A percentile compares a stretch with the other conserved stretches of the same genome.
Evolutionary conservation across 1,284 basidiomycete genomes (phyloP).

Genomic region (Moesziomyces parantarcticus): DNA sequence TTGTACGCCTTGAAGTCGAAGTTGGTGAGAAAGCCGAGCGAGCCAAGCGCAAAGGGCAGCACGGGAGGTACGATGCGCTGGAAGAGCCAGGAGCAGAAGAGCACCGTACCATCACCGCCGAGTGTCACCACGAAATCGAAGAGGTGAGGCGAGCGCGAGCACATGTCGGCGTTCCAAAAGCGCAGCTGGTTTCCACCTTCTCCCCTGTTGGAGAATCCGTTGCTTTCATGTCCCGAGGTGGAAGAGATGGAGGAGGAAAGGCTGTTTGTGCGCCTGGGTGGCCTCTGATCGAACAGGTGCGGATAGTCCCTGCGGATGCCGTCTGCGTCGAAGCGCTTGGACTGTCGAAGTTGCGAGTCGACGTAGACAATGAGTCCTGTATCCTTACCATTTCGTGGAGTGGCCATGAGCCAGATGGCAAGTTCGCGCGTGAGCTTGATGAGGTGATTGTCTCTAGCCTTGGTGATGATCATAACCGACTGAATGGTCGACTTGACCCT

Average conservation of each 20-base stretch:
- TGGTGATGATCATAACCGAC: conserved; percentile 94
- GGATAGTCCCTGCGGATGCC: conserved; percentile 88
- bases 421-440: conserved; percentile 94
- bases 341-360: conserved; percentile 89
- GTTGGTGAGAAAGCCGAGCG: conserved; percentile 96
- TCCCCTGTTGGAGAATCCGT: conserved; percentile 18
- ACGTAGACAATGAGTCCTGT: conserved; percentile 76
- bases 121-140: conserved; percentile 98
- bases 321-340: conserved; percentile 91
- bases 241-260: conserved; percentile 40
- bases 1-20: conserved; percentile 93
- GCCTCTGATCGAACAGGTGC: conserved; percentile 77
- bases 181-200: conserved; percentile 82
- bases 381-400: conserved; percentile 49
- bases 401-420: conserved; percentile 71
- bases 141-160: conserved; percentile 86
- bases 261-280: conserved; percentile 29
- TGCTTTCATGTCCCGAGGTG: conserved; percentile 33
- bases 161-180: conserved; percentile 98
- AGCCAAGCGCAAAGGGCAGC: conserved; percentile 96
- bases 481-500: conserved; percentile 91
- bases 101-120: conserved; percentile 96
- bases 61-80: conserved; percentile 97
- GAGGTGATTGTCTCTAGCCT: conserved; percentile 94
- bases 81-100: conserved; percentile 99